Evolutionary conservation across 768 basidiomycete genomes (phyloP), one percentile per base, ranked within the genome.

Genomic region (Termitomyces sp.): DNA sequence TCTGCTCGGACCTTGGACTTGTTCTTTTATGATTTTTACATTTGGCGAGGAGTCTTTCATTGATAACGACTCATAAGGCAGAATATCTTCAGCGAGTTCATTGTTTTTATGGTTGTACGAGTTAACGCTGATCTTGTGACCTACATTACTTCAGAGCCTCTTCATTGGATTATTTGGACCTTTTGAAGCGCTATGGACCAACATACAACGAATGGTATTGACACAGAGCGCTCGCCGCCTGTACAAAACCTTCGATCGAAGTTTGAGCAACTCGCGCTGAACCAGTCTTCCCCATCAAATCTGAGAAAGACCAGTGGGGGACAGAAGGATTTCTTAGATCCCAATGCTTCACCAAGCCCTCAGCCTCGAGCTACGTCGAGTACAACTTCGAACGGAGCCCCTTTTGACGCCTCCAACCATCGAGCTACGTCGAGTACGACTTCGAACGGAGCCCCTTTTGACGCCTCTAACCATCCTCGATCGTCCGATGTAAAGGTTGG

Each of bases 181-280:
- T 50, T 39, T 32, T 2, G 35, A n/a, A 58, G 18, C 50, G 13
- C 35, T 11, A 56, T 59, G 53, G 57, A 51, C 20, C 48, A 33
- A 15, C 23, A n/a, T 38, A 11, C 12, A 27, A 27, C 23, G 6
- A 62, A 57, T 42, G 69, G 77, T 57, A 73, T 85, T 58, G 82
- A 88, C 66, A 77, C 79, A 18, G 73, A 71, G 3, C 76, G 84
- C 35, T 73, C 78, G 16, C 81, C 81, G 36, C 83, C 88, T 2
- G 88, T 91, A 50, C 85, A 79, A 67, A 88, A 77, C 56, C 74
- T 91, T 16, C 80, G 81, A 42, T 88, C 85, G 29, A 81, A 74
- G 63, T 91, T 90, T 63, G 89, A 91, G 65, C 79, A 83, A 60
- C 70, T 89, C 23, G 84, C 87, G 3, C 71, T 49, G 32, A 39